A percentile compares a stretch with the other conserved stretches of the same genome.
phyloP scores from a whole-genome alignment of 192 early-diverging fungal species.

The Entophlyctis luteolus region DNA sequence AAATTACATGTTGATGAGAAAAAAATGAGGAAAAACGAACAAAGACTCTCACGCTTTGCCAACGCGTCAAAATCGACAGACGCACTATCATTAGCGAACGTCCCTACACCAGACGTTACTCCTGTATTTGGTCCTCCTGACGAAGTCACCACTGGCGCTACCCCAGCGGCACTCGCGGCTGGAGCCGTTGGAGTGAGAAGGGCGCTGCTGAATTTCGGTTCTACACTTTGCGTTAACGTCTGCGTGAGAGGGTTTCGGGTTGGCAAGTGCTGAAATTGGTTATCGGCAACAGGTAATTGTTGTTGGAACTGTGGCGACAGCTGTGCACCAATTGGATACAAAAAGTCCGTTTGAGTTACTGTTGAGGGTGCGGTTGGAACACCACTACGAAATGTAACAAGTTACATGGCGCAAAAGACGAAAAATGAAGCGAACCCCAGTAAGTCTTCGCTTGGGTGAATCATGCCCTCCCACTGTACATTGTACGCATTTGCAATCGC shows the following conservation, averaged over 20 bases:
- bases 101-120: not conserved
- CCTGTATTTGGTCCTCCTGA: not conserved
- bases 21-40: not conserved
- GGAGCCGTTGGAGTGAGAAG: not conserved
- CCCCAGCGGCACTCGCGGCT: not conserved
- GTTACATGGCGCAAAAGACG: not conserved
- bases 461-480: constrained; percentile 58
- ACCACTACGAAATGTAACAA: not conserved
- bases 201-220: not conserved
- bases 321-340: constrained; percentile 35
- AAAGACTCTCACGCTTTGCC: constrained; percentile 47
- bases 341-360: constrained; percentile 15
- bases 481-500: constrained; percentile 82
- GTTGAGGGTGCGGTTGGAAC: constrained; percentile 31
- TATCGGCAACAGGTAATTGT: not conserved
- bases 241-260: too few relatives aligned
- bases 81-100: not conserved
- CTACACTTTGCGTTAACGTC: too few relatives aligned
- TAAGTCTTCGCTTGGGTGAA: constrained; percentile 5
- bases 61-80: constrained; percentile 70
- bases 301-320: not conserved
- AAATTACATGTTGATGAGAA: not conserved
- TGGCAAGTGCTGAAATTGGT: too few relatives aligned
- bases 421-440: not conserved
- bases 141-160: not conserved